These are phyloP conservation scores for Leccinum boreale DNA, from an alignment of 768 basidiomycete species.

Conservation along the genomic window DNA sequence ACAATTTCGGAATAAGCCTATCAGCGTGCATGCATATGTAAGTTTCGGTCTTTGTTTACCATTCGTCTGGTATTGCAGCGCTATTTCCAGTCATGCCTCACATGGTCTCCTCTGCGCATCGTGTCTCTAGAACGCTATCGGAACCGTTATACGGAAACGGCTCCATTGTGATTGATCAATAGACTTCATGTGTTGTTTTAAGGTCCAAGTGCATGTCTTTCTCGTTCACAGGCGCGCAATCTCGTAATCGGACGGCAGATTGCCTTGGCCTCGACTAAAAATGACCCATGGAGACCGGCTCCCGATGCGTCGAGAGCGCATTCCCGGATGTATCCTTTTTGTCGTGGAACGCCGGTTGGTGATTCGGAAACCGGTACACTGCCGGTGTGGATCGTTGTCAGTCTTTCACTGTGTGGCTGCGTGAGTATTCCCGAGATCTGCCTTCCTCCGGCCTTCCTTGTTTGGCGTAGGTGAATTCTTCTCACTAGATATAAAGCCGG, in stretches of 20 bases:
- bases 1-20: constrained; percentile 5
- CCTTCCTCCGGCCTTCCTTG: constrained; percentile 4
- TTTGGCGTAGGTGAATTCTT: constrained; percentile 5
- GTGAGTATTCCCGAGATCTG: constrained; percentile 19
- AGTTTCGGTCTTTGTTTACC: neutral
- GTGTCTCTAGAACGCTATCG: constrained; percentile 5
- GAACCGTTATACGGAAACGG: constrained; percentile 3
- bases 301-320: constrained; percentile 6
- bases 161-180: neutral
- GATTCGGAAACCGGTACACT: constrained; percentile 12
- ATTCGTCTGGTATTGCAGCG: neutral
- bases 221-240: neutral
- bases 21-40: constrained; percentile 19
- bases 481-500: constrained; percentile 23
- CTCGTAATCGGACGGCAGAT: neutral
- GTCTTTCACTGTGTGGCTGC: constrained; percentile 2
- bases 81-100: constrained; percentile 12
- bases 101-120: constrained; percentile 3
- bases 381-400: constrained; percentile 13
- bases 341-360: constrained; percentile 4
- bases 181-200: neutral
- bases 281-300: constrained; percentile 7
- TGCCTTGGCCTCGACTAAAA: constrained; percentile 1
- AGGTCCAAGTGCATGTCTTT: neutral
- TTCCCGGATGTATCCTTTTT: neutral